Conservation (phyloP, 2,329 filamentous ascomycete species). For the Talaromyces atroroseus region DNA sequence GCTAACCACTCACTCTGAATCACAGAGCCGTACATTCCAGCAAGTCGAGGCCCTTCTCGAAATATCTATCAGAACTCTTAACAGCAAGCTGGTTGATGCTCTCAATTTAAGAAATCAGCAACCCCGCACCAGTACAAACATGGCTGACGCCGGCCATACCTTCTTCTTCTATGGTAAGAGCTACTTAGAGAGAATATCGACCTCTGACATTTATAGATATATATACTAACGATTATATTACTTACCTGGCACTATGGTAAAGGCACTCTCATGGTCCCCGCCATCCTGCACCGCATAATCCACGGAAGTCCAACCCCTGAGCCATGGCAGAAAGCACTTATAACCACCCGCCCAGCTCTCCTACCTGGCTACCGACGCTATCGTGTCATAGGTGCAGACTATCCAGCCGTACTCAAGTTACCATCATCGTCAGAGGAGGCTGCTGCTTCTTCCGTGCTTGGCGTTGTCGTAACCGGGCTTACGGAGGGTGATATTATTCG, state of each 20-base stretch:
- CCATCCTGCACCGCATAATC: conserved; percentile 80
- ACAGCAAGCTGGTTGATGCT: background rate
- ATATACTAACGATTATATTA: background rate
- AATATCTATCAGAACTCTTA: background rate
- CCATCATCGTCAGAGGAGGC: too few species aligned
- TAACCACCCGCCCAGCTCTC: conserved; percentile 69
- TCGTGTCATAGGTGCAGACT: conserved; percentile 66
- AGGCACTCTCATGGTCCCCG: conserved; percentile 71
- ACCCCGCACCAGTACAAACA: conserved; percentile 19
- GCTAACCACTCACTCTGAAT: background rate
- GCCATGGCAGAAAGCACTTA: conserved; percentile 46
- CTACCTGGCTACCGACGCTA: conserved; percentile 66
- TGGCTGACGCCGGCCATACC: conserved; percentile 41
- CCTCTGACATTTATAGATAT: background rate
- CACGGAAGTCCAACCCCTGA: conserved; percentile 55
- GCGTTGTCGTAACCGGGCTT: conserved; percentile 70
- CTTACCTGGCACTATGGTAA: background rate
- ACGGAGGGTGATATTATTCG: conserved; percentile 69
- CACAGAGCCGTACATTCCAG: background rate
- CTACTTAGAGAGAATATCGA: background rate
- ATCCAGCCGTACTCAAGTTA: conserved; percentile 64
- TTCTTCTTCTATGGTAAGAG: conserved; percentile 60
- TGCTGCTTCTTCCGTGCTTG: conserved; percentile 53
- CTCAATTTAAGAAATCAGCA: background rate
- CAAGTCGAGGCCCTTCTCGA: background rate